Evolutionary conservation across 805 yeast genomes (phyloP).

Genomic region (Blastobotrys terrestris): DNA sequence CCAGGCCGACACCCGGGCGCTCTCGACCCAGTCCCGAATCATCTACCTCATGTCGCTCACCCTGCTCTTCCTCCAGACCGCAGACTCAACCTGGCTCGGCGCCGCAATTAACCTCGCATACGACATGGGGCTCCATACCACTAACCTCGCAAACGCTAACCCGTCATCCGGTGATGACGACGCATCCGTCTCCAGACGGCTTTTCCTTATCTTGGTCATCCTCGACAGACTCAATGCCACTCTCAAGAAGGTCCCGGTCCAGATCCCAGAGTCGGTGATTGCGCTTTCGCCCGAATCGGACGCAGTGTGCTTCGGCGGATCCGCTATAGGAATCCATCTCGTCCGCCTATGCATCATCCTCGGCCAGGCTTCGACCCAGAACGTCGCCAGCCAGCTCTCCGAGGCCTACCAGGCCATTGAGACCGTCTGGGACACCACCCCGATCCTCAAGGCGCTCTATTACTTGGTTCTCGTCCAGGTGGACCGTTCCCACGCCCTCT

Average conservation of each 20-base stretch:
- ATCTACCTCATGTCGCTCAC: conserved; percentile 30
- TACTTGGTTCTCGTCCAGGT: conserved; percentile 8
- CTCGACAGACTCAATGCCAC: conserved; percentile 28
- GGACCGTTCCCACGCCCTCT: conserved; percentile 2
- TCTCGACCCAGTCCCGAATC: conserved; percentile 20
- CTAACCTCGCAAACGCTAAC: neutral
- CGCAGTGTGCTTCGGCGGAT: conserved; percentile 11
- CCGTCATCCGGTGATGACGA: conserved; percentile 17
- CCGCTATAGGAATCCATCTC: conserved; percentile 14
- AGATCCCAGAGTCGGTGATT: conserved; percentile 22
- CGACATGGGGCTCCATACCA: conserved; percentile 14
- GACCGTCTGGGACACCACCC: conserved; percentile 21
- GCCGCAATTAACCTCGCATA: conserved; percentile 30
- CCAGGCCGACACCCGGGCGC: conserved; percentile 2
- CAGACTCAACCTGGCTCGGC: conserved; percentile 32
- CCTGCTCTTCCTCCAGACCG: conserved; percentile 29
- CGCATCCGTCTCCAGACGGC: conserved; percentile 19
- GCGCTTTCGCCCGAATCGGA: conserved; percentile 16
- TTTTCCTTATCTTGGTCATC: conserved; percentile 23
- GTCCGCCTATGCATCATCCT: conserved; percentile 16
- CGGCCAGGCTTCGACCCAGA: conserved; percentile 8
- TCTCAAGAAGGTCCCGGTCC: conserved; percentile 20
- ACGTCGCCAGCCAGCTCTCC: conserved; percentile 1
- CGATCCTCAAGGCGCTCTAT: conserved; percentile 21
- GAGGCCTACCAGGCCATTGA: conserved; percentile 11